Conservation (phyloP, 352 stramenopile species). For the Pelagophyceae sp. region DNA sequence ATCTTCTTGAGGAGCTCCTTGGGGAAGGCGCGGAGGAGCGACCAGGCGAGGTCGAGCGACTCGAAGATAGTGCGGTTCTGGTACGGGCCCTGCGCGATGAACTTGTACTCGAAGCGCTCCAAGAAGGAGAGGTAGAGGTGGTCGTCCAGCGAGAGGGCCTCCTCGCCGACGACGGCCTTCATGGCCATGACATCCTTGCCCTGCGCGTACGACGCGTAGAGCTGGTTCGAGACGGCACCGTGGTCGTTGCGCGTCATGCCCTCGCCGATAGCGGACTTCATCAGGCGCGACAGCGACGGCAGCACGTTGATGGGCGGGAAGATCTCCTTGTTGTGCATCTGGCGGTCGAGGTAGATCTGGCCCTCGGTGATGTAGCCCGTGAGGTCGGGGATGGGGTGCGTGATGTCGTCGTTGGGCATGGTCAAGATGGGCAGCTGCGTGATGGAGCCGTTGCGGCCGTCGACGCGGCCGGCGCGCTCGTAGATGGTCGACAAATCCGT, state of each 20-base stretch:
- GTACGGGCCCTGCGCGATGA: slow-evolving; percentile 92
- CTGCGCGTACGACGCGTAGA: slow-evolving; percentile 79
- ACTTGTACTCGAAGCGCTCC: slow-evolving; percentile 98
- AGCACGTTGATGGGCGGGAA: slow-evolving; percentile 99
- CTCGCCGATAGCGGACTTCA: slow-evolving; percentile 98
- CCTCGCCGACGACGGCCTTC: slow-evolving; percentile 98
- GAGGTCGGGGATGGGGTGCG: slow-evolving; percentile 97
- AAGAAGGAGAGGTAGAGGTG: slow-evolving; percentile 98
- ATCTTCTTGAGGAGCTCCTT: slow-evolving; percentile 99
- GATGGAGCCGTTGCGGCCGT: slow-evolving; percentile 95
- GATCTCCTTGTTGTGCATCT: slow-evolving; percentile 95
- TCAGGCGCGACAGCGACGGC: slow-evolving; percentile 94
- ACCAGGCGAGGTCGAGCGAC: slow-evolving; percentile 95
- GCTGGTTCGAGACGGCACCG: slow-evolving; percentile 94
- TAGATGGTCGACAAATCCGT: slow-evolving; percentile 98
- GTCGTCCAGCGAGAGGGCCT: slow-evolving; percentile 96
- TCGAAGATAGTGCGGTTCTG: slow-evolving; percentile 96
- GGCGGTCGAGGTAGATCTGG: slow-evolving; percentile 95
- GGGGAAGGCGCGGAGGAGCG: slow-evolving; percentile 94
- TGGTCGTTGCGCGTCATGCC: slow-evolving; percentile 98
- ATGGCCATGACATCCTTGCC: slow-evolving; percentile 98
- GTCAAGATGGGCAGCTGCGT: slow-evolving; percentile 98
- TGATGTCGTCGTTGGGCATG: slow-evolving; percentile 99
- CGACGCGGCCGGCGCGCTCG: slow-evolving; percentile 91
- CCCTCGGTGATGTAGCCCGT: slow-evolving; percentile 99